Percentiles rank a stretch among this genome's conserved stretches.
Conservation (phyloP, 2,329 filamentous ascomycete genomes). For the Chrysoporthe cubensis region DNA sequence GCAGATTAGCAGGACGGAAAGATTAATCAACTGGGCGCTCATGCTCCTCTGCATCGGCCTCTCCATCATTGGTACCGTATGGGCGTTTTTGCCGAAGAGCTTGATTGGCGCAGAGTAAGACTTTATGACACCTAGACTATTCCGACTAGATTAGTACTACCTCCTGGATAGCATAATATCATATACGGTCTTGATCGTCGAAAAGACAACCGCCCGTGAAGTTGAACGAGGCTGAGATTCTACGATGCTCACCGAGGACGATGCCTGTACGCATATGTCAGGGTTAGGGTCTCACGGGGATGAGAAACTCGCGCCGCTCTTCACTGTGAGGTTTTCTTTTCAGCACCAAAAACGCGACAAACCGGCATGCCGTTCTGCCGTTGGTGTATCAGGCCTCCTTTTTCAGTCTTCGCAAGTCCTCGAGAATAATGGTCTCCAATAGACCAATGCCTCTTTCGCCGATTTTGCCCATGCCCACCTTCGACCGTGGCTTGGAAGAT, state of each 20-base stretch:
- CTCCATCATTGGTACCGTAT: slow-evolving; percentile 79
- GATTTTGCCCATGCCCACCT: neutral
- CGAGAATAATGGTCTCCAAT: neutral
- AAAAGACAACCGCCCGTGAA: too few relatives aligned
- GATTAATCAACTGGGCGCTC: slow-evolving; percentile 67
- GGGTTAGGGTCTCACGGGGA: neutral
- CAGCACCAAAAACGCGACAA: neutral
- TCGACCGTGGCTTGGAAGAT: slow-evolving; percentile 3
- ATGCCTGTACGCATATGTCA: neutral
- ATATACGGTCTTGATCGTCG: neutral
- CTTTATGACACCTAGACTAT: neutral
- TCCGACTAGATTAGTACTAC: neutral
- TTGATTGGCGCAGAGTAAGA: slow-evolving; percentile 60
- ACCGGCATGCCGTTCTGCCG: neutral
- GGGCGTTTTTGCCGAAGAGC: slow-evolving; percentile 84
- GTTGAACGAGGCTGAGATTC: neutral
- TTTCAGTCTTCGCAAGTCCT: neutral
- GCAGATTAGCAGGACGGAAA: slow-evolving; percentile 68
- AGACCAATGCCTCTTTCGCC: neutral
- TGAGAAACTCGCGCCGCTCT: neutral
- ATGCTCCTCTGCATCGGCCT: slow-evolving; percentile 71
- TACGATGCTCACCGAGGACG: neutral
- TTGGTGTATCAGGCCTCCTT: neutral
- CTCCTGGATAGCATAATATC: neutral
- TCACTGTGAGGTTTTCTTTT: neutral